phyloP scores from a whole-genome alignment of 169 alveolate species.

The Plasmodium berghei region DNA sequence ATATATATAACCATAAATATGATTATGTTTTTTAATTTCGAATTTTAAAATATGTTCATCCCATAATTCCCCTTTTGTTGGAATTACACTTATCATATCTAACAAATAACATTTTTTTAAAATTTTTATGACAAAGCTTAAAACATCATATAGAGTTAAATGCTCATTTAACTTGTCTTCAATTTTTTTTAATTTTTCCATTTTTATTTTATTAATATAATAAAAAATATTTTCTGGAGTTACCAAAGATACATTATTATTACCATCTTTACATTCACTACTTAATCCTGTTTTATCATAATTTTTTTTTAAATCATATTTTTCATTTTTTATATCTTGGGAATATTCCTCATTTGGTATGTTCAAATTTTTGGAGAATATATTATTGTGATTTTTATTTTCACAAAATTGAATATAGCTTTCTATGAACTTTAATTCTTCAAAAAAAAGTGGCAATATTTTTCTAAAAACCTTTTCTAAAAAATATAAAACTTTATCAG shows the following conservation, averaged over 20 bases:
- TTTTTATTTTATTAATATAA: constrained; percentile 60
- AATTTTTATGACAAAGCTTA: constrained; percentile 53
- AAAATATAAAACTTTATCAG: constrained; percentile 55
- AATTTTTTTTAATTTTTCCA: constrained; percentile 43
- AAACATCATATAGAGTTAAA: constrained; percentile 52
- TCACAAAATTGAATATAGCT: constrained; percentile 5
- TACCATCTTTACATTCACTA: background rate
- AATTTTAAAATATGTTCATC: constrained; percentile 67
- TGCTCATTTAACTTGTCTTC: constrained; percentile 33
- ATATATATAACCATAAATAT: constrained; percentile 75
- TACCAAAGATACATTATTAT: constrained; percentile 3
- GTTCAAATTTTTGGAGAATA: background rate
- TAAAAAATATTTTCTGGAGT: constrained; percentile 41
- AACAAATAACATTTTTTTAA: constrained; percentile 44
- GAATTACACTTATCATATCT: constrained; percentile 57
- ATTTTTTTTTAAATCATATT: background rate
- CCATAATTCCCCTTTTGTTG: constrained; percentile 56
- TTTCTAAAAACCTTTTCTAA: constrained; percentile 28
- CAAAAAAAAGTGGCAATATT: constrained; percentile 35
- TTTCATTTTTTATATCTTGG: background rate
- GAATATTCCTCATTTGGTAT: background rate
- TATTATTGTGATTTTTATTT: too few species aligned
- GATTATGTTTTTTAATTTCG: constrained; percentile 34
- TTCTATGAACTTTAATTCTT: constrained; percentile 61
- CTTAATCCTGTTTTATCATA: background rate